Percentiles rank a stretch among this genome's conserved stretches.
These are phyloP conservation scores for Trebouxia sp. DNA, from an alignment of 139 green algal species.

Conservation along the genomic window DNA sequence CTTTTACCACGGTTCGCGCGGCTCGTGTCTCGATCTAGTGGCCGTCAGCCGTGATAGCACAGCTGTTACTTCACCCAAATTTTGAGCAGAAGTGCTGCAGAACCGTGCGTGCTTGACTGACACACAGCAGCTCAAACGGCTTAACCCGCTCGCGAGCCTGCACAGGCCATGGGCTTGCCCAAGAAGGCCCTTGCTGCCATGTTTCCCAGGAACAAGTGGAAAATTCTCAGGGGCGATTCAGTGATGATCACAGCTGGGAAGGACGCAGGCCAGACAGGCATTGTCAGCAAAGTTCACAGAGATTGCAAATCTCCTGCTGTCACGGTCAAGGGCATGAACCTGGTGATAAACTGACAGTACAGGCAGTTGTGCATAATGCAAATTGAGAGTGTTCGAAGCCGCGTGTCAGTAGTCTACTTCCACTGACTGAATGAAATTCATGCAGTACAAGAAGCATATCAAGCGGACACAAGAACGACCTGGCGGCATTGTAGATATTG, in stretches of 20 bases:
- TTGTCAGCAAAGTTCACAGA: constrained; percentile 58
- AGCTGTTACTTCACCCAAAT: too few relatives aligned
- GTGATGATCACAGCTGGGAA: constrained; percentile 74
- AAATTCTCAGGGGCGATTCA: constrained; percentile 62
- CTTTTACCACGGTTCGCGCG: too few relatives aligned
- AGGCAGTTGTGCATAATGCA: background rate
- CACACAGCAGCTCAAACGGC: too few relatives aligned
- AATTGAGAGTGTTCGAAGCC: background rate
- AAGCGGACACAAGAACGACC: constrained; percentile 58
- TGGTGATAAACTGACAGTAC: too few relatives aligned
- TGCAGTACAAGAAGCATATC: constrained; percentile 68
- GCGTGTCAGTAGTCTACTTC: constrained; percentile 6
- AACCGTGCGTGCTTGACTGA: too few relatives aligned
- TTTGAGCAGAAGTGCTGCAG: too few relatives aligned
- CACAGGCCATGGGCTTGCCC: constrained; percentile 49
- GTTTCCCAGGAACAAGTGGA: constrained; percentile 57
- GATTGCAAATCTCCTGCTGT: constrained; percentile 57
- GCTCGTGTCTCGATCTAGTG: too few relatives aligned
- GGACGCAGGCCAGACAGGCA: constrained; percentile 69
- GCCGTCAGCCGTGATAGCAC: too few relatives aligned
- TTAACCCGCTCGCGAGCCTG: too few relatives aligned
- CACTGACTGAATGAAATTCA: background rate
- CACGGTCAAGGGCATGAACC: constrained; percentile 73
- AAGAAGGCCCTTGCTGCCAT: constrained; percentile 45
- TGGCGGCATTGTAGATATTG: constrained; percentile 67